Evolutionary conservation across 192 early-diverging fungal genomes (phyloP), one percentile per base, ranked within the genome.

Genomic region (Entrophospora sp.): DNA sequence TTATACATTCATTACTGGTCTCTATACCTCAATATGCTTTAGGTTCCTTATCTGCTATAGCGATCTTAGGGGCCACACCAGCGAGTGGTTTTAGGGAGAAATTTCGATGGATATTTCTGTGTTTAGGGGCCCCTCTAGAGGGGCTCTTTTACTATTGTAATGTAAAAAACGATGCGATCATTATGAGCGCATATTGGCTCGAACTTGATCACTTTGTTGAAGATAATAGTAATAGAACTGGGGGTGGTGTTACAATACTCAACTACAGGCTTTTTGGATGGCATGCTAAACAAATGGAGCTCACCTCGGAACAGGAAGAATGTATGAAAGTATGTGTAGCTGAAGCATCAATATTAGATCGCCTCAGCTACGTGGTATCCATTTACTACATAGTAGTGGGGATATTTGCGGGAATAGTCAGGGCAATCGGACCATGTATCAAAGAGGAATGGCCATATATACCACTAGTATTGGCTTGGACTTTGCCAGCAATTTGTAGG

Each of bases 371-470:
- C 1, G 8, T 61, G 20, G 58, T 42, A 12, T 61, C 58, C 0
- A n/a, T 14, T 16, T 61, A 61, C 24, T 61, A 43, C 27, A 40
- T 61, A 2, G 0, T 61, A 9, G 38, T 61, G 0, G 58, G 58
- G 38, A 42, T 61, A 28, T 22, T 61, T 61, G 10, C 25, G 4
- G 58, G 37, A 61, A 61, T 61, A 40, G 20, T 24, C n/a, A 42
- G 58, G 25, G 37, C 24, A n/a, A 4, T 42, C 0, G 58, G 58
- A 38, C 58, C 58, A 9, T 20, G 24, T 43, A 22, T 7, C 2
- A 7, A 22, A 13, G n/a, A 61, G 24, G 58, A 61, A 27, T 61
- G 58, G 58, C 40, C 58, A 10, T 22, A 13, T 61, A 42, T 61
- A 25, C 35, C 58, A 25, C 42, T 61, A 43, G 8, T 27, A 43